Evolutionary conservation across 179 eudicot genomes (phyloP), one percentile per base, ranked within the genome.

Genomic region (Nepenthes alata): DNA sequence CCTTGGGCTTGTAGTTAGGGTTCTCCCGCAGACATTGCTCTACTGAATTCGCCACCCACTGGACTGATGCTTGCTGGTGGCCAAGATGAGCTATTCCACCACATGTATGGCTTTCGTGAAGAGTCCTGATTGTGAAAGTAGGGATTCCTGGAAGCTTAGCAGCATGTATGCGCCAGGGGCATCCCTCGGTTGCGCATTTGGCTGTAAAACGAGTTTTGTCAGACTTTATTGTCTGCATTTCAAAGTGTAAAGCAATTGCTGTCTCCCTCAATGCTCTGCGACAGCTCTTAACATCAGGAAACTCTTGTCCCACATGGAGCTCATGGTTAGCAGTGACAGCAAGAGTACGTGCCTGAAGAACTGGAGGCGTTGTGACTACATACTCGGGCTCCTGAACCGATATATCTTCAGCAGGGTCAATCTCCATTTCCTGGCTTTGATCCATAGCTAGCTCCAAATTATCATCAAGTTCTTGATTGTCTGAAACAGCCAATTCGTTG

Each of bases 121-220:
- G 88, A 4, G 97, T 91, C 60, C 96, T 78, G 50, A 91, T 72
- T 0, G 94, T 75, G 62, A 91, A 91, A 14, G 93, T 88, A 9
- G 91, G 85, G 47, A 88, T 88, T 6, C 90, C 88, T 0, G 94
- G 84, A 62, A 84, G 81, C 73, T 88, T 91, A 8, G 97, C 96
- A 53, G 83, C 96, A 68, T 88, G 97, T 14, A 91, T 78, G 61
- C 97, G 90, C 97, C 97, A 91, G 0, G 96, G 96, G 59, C 97
- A 91, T 62, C 91, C 94, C 62, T 85, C 90, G 49, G 75, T 75
- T 3, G 96, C 83, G 58, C 97, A 91, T 60, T 78, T 85, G 13
- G 97, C 97, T 59, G 86, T 91, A 73, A 91, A 91, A 49, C 97
- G 87, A 47, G 87, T 91, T 57, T 87, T 81, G 64, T 91, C 97